Base-by-base conservation (phyloP, 2,329 filamentous ascomycete species). In the Achaetomium macrosporum region DNA sequence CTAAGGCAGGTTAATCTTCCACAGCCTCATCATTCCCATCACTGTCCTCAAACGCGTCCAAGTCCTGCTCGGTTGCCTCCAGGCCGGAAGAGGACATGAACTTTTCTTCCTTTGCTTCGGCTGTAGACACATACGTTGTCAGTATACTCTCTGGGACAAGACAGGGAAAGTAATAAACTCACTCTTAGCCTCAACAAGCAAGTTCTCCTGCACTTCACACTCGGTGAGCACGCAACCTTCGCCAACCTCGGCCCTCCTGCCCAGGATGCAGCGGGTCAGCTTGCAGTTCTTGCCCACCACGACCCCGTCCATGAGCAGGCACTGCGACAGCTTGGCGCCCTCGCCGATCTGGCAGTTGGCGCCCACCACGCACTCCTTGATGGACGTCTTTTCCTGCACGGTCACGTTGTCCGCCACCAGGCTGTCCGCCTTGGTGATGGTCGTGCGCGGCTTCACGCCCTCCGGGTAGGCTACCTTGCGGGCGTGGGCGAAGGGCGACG, bases 331-430 rank as follows among this genome's bases (percentile, higher is more conserved):
- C 59, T 91, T 88, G 30, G 87, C 90, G n/a, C 90, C 90, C 61
- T 86, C 84, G 57, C 85, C 84, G 59, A 99, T 92, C 63, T 88
- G 85, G 67, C 90, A 95, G 62, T 89, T 90, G 5, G 88, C 83
- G 2, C 93, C 93, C 39, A 99, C 82, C 30, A 96, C 89, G 36
- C 79, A 87, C 69, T 96, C 90, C 69, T 96, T 96, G 71, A 99
- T 87, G n/a, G 90, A 87, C 20, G 83, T 85, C 67, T 92, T 92
- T 63, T 92, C 88, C 64, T 92, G 88, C 0, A 97, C 84, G 1
- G 84, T 90, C 39, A 95, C 90, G 64, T 96, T 96, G 53, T 92
- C 88, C 1, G 83, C 92, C 36, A 97, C 81, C 2, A 97, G 77
- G 59, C 83, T 88, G 72, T 96, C 92, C 43, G 82, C 78, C 61